Evolutionary conservation across 2,329 filamentous ascomycete species (phyloP), one percentile per base, ranked within the genome.

Genomic region (Trichothecium sympodiale): DNA sequence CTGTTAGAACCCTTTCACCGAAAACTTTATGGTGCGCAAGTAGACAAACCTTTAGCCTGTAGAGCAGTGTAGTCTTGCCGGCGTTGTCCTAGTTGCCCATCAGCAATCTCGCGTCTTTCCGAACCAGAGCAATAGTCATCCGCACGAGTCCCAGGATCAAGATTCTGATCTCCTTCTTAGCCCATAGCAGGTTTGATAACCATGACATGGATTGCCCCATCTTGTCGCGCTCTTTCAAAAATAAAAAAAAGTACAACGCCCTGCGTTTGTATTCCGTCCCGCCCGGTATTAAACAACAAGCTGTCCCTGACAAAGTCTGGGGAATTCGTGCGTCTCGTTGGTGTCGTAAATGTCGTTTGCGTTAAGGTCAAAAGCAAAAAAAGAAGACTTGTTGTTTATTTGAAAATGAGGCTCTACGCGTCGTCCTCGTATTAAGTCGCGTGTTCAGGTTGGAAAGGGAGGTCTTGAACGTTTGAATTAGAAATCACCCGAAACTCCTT

Each of bases 91-190:
- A 28, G 28, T 12, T 15, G 18, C 18, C 15, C 15, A 16, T 29
- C 15, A 29, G 28, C 28, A 27, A 7, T n/a, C 15, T 6, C 28
- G 28, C 28, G 13, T 29, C 28, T 13, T 7, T n/a, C 6, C 28
- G 20, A 25, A 25, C 20, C 25, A 39, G 37, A 36, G 23, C 34
- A 36, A 23, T n/a, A n/a, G 36, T 43, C 44, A 47, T 42, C 36
- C 36, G 31, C 80, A 95, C 88, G 63, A 95, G 75, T 52, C 88
- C 88, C 41, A 95, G 65, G 48, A 95, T 95, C 59, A 98, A 64
- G 64, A 98, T 98, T 50, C 91, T 72, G 46, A 95, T 95, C 66
- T 98, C 91, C 67, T 96, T 98, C 71, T 96, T 96, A 29, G 83
- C 67, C 80, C 83, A 96, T 43, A 94, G 51, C 42, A 93, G 65